Evolutionary conservation across 768 basidiomycete genomes (phyloP).

Genomic region (Lyophyllum shimeji): DNA sequence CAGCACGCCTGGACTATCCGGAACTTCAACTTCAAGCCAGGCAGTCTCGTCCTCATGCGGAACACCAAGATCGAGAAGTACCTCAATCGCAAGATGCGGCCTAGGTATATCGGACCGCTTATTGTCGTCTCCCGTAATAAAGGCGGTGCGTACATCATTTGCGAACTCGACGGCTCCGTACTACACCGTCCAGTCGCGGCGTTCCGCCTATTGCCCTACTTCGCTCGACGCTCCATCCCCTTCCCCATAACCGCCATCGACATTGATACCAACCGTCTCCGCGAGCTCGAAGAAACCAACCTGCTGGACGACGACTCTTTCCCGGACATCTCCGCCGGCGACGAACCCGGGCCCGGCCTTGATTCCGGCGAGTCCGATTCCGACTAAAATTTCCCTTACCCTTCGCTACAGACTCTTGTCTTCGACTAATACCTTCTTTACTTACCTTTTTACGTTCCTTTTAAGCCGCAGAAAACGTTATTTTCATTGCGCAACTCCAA

Average conservation of each 20-base stretch:
- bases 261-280: not conserved
- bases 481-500: not conserved
- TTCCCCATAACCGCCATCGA: not conserved
- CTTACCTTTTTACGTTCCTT: not conserved
- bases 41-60: slow-evolving; percentile 32
- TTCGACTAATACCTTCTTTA: not conserved
- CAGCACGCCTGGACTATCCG: slow-evolving; percentile 20
- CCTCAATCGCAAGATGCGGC: slow-evolving; percentile 28
- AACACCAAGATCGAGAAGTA: slow-evolving; percentile 32
- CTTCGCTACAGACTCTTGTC: not conserved
- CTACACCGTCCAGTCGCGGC: slow-evolving; percentile 23
- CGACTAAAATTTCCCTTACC: not conserved
- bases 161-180: slow-evolving; percentile 29
- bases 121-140: slow-evolving; percentile 26
- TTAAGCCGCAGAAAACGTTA: too few species aligned
- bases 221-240: slow-evolving; percentile 5
- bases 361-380: not conserved
- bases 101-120: slow-evolving; percentile 38
- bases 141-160: slow-evolving; percentile 29
- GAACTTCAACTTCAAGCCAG: slow-evolving; percentile 26
- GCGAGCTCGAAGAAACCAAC: not conserved
- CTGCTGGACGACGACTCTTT: not conserved
- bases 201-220: slow-evolving; percentile 27
- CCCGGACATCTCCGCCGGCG: not conserved
- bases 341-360: not conserved